Evolutionary conservation across 352 stramenopile genomes (phyloP), one percentile per base, ranked within the genome.

Genomic region (Lagenidium sp.): DNA sequence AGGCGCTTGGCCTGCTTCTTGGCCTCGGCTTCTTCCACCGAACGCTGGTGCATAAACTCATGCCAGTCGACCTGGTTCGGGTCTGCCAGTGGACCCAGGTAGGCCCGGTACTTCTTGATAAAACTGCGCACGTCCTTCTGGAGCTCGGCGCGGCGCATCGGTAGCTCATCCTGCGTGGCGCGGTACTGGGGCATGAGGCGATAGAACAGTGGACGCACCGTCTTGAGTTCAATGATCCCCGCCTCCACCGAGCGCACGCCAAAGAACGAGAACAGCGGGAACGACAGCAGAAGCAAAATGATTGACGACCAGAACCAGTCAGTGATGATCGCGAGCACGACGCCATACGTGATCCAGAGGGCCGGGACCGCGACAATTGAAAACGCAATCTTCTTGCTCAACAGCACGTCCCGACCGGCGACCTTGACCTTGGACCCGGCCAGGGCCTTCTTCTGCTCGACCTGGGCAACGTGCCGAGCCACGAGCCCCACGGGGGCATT

Each of bases 361-460:
- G 76, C 49, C 10, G 87, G 87, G 39, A 97, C 83, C 0, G 91
- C 78, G 25, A 97, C 67, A 24, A 96, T 93, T 26, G 82, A 96
- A 36, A 96, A 91, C 42, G 90, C 68, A 45, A 97, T 96, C 63
- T 97, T 97, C 64, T 96, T 95, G 58, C 78, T 95, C 18, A 96
- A 46, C 35, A 97, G 43, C 4, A 97, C 89, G 42, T 97, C 90
- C 15, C 78, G 74, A 23, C 70, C 90, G 18, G 75, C 65, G 29
- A 97, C 78, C 52, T 97, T 97, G 41, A 97, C 90, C 42, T 86
- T 94, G 38, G 84, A 96, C 7, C 81, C 77, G 18, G 78, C 77
- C 0, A 94, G 62, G 19, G 81, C 78, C 43, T 89, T 89, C 58
- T 85, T 86, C 47, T 91, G 78, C 29, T 87, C 81, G 6, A 65